These are phyloP conservation scores for Flaveria sonorensis DNA, from an alignment of 129 eudicot genomes.

Conservation along the genomic window DNA sequence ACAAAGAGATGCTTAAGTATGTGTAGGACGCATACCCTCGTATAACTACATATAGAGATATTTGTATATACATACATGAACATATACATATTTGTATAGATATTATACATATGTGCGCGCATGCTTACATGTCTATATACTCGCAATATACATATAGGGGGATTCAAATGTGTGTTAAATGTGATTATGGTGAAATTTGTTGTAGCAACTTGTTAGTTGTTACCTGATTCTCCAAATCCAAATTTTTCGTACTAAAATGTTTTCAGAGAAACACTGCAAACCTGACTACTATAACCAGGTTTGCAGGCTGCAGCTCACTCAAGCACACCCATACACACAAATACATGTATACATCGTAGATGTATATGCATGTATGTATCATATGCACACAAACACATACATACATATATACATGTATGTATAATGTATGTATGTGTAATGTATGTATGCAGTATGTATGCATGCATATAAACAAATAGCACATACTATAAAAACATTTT, in stretches of 20 bases:
- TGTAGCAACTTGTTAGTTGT: not conserved
- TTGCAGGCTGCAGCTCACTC: slow-evolving; percentile 9
- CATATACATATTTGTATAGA: not conserved
- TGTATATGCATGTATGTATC: too few species aligned
- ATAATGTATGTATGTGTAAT: too few species aligned
- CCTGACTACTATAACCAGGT: not conserved
- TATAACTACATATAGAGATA: too few species aligned
- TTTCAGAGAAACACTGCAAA: not conserved
- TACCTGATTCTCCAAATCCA: not conserved
- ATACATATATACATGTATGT: too few species aligned
- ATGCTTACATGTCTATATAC: too few species aligned
- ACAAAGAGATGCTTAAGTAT: too few species aligned
- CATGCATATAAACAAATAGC: not conserved
- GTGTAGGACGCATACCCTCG: not conserved
- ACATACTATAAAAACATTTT: slow-evolving; percentile 9
- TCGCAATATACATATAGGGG: not conserved
- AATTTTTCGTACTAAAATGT: too few species aligned
- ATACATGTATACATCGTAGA: too few species aligned
- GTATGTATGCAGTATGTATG: not conserved
- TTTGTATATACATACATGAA: not conserved
- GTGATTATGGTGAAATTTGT: not conserved
- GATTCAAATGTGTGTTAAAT: not conserved
- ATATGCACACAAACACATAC: too few species aligned
- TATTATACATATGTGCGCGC: too few species aligned
- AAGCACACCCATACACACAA: not conserved